phyloP scores from a whole-genome alignment of 116 monocot species.

The Cymodocea nodosa region DNA sequence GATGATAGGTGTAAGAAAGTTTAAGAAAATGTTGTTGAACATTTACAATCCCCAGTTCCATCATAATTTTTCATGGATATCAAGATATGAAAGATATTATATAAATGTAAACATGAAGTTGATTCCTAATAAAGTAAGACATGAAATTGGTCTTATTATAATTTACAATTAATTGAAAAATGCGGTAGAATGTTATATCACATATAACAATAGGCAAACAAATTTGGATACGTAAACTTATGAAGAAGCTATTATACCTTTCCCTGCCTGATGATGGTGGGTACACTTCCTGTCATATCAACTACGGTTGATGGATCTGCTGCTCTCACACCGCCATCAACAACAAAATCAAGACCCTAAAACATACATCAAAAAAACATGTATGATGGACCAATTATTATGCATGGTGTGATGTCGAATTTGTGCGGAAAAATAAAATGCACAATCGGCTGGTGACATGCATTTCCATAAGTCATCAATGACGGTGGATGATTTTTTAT shows the following conservation, averaged over 20 bases:
- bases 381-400: too few species aligned
- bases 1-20: too few species aligned
- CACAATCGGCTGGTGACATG: too few species aligned
- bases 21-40: neutral
- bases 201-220: neutral
- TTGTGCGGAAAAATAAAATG: too few species aligned
- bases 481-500: too few species aligned
- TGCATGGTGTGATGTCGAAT: too few species aligned
- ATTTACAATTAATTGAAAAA: too few species aligned
- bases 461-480: too few species aligned
- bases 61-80: neutral
- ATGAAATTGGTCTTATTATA: neutral
- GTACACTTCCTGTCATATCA: conserved; percentile 69
- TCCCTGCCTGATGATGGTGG: conserved; percentile 75
- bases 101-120: too few species aligned
- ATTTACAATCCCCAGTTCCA: neutral
- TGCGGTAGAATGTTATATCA: neutral
- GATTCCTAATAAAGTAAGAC: too few species aligned
- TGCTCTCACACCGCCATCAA: conserved; percentile 80
- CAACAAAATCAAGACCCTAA: conserved; percentile 92
- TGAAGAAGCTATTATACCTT: conserved; percentile 35
- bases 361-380: neutral
- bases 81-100: neutral
- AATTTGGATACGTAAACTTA: neutral
- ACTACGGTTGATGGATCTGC: conserved; percentile 95